Conservation (phyloP, 2,329 filamentous ascomycete species). For the Aspergillus aculeatus region DNA sequence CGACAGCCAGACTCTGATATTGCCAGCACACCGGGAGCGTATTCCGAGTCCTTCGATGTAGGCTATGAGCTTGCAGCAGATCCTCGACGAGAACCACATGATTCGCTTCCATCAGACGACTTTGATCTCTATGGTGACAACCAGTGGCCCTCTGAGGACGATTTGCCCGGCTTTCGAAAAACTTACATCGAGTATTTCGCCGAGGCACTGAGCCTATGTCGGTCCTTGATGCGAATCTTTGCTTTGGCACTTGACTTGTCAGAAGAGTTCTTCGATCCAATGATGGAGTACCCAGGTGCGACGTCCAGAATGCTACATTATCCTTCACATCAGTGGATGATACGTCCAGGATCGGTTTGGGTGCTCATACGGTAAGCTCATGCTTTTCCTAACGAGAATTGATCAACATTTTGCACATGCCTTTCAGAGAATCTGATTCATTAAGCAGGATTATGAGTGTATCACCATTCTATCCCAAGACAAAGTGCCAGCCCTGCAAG, state of each 20-base stretch:
- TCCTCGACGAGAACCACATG: slow-evolving; percentile 8
- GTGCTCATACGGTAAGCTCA: slow-evolving; percentile 38
- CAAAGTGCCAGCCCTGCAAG: slow-evolving; percentile 36
- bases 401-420: too few relatives aligned
- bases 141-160: slow-evolving; percentile 21
- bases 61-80: slow-evolving; percentile 27
- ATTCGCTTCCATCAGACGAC: slow-evolving; percentile 16
- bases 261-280: slow-evolving; percentile 39
- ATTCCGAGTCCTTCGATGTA: slow-evolving; percentile 29
- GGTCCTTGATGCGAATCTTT: slow-evolving; percentile 36
- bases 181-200: slow-evolving; percentile 23
- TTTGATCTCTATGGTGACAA: slow-evolving; percentile 26
- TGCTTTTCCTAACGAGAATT: too few relatives aligned
- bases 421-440: not conserved
- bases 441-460: slow-evolving; percentile 37
- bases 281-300: slow-evolving; percentile 33
- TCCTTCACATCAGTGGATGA: slow-evolving; percentile 34
- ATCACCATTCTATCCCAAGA: slow-evolving; percentile 45
- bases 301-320: slow-evolving; percentile 45
- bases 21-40: not conserved
- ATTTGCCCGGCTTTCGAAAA: slow-evolving; percentile 18
- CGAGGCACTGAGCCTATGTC: slow-evolving; percentile 16
- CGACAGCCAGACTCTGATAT: not conserved
- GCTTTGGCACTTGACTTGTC: slow-evolving; percentile 41
- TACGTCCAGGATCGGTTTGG: slow-evolving; percentile 39